Conservation (phyloP, 192 early-diverging fungal genomes). For the Backusella liffmaniae region DNA sequence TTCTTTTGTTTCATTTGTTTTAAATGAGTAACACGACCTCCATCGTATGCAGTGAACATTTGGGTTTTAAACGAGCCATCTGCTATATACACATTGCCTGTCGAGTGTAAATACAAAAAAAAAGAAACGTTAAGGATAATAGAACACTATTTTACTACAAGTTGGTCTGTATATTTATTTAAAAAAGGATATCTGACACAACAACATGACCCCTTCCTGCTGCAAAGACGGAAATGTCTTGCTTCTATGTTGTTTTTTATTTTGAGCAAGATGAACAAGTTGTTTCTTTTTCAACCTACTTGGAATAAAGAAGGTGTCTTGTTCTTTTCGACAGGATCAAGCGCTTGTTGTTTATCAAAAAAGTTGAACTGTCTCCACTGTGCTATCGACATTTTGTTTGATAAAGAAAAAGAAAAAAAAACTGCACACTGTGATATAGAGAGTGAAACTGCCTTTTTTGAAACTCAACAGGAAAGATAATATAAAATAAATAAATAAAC, state of each 20-base stretch:
- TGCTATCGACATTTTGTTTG: slow-evolving; percentile 31
- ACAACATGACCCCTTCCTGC: slow-evolving; percentile 13
- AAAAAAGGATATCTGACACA: slow-evolving; percentile 17
- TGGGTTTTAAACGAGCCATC: slow-evolving; percentile 62
- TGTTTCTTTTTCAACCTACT: not conserved
- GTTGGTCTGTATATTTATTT: no score
- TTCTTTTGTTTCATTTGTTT: slow-evolving; percentile 77
- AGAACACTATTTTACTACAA: no score
- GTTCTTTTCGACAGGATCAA: slow-evolving; percentile 53
- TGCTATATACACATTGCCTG: slow-evolving; percentile 64
- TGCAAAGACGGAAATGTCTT: slow-evolving; percentile 14
- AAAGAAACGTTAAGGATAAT: slow-evolving; percentile 12
- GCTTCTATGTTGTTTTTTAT: slow-evolving; percentile 11
- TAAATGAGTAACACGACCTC: slow-evolving; percentile 78
- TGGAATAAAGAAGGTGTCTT: slow-evolving; percentile 58
- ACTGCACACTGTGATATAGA: not conserved
- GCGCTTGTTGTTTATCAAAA: slow-evolving; percentile 65
- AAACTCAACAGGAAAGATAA: not conserved
- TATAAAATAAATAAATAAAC: not conserved
- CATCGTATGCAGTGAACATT: slow-evolving; percentile 61
- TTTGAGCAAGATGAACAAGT: not conserved
- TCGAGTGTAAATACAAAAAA: slow-evolving; percentile 33
- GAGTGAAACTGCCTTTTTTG: not conserved
- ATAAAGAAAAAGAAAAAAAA: not conserved
- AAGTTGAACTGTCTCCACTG: slow-evolving; percentile 77